Conservation (phyloP, 164 flowering plant species). For the Tetracentron sinense region DNA sequence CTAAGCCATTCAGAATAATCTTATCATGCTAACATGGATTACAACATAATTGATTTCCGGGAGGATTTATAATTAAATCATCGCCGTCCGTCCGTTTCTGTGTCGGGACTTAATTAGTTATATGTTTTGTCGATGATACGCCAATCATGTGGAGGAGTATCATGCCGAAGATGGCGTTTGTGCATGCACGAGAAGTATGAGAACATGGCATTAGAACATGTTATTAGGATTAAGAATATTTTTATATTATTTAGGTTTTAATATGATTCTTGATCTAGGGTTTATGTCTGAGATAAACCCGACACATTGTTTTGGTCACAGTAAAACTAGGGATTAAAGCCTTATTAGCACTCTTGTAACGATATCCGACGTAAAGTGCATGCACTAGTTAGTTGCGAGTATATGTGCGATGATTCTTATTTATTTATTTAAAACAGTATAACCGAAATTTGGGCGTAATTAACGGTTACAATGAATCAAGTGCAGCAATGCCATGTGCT, state of each 20-base stretch:
- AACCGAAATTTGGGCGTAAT: not conserved
- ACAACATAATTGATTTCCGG: too few relatives aligned
- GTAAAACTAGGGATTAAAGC: not conserved
- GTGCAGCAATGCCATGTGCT: too few relatives aligned
- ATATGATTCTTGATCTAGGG: not conserved
- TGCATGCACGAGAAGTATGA: constrained; percentile 4
- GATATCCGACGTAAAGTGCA: not conserved
- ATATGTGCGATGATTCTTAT: not conserved
- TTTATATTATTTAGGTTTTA: not conserved
- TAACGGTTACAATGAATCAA: too few relatives aligned
- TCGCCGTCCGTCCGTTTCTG: too few relatives aligned
- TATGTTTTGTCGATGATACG: too few relatives aligned
- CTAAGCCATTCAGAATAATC: too few relatives aligned
- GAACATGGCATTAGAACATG: not conserved
- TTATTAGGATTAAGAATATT: too few relatives aligned
- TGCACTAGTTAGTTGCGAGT: not conserved
- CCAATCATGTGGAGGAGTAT: too few relatives aligned
- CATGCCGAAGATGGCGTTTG: not conserved
- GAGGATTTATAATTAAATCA: too few relatives aligned
- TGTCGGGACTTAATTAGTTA: too few relatives aligned
- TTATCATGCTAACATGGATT: too few relatives aligned
- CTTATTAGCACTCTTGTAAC: not conserved
- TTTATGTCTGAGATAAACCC: too few relatives aligned
- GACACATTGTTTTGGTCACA: not conserved
- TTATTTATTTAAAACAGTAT: not conserved